A percentile compares a stretch with the other conserved stretches of the same genome.
phyloP scores from a whole-genome alignment of 2,329 filamentous ascomycete genomes.

The Macrophomina phaseolina region DNA sequence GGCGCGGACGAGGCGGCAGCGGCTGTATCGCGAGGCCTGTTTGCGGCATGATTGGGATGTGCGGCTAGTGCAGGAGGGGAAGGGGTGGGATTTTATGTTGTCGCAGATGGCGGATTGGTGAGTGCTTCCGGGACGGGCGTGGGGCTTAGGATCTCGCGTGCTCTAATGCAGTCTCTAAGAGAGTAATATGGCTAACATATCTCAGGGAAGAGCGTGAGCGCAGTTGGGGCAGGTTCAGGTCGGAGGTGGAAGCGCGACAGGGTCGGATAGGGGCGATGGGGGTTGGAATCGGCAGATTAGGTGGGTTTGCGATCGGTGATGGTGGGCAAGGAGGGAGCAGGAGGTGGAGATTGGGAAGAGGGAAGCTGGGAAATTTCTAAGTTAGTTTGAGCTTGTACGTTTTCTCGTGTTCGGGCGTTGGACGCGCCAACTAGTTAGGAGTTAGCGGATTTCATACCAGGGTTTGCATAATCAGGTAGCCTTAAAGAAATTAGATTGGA shows the following conservation, averaged over 20 bases:
- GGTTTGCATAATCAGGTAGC: too few species aligned
- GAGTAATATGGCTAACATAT: neutral
- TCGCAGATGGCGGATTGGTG: constrained; percentile 51
- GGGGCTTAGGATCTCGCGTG: too few species aligned
- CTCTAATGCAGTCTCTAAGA: too few species aligned
- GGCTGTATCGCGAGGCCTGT: constrained; percentile 58
- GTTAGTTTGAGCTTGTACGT: neutral
- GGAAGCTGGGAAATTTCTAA: neutral
- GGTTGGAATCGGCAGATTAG: constrained; percentile 6
- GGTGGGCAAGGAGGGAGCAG: neutral
- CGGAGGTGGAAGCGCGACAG: constrained; percentile 10
- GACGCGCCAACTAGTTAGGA: neutral
- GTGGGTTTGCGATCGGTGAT: constrained; percentile 14
- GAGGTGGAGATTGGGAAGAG: constrained; percentile 2
- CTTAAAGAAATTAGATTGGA: neutral
- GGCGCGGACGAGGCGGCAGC: constrained; percentile 60
- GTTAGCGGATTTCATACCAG: neutral
- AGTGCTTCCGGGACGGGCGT: neutral
- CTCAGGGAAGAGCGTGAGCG: constrained; percentile 31
- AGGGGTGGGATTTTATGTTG: constrained; percentile 50
- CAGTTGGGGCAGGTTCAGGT: constrained; percentile 34
- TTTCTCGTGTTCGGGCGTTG: neutral
- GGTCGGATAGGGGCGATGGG: constrained; percentile 20
- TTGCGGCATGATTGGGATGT: constrained; percentile 36
- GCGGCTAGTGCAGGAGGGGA: constrained; percentile 38